Evolutionary conservation across 2,329 filamentous ascomycete species (phyloP).

Genomic region (Ceratocystis colombiana): DNA sequence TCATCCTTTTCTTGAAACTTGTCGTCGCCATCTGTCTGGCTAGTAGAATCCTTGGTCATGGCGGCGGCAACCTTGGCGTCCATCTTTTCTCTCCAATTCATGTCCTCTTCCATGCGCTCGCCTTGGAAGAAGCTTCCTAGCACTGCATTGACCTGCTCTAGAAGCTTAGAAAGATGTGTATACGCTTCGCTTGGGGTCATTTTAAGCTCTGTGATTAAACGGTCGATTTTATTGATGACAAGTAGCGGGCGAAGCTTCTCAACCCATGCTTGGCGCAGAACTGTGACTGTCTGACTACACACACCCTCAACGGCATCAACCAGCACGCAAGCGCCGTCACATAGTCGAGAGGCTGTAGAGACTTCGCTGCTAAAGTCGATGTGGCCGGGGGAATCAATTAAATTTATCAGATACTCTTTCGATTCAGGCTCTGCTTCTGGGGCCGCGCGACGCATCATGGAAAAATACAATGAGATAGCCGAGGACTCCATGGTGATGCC

Average conservation of each 20-base stretch:
- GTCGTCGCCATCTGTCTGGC: slow-evolving; percentile 44
- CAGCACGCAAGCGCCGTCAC: slow-evolving; percentile 86
- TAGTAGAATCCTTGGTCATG: slow-evolving; percentile 46
- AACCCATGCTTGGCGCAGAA: slow-evolving; percentile 86
- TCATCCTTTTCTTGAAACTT: slow-evolving; percentile 87
- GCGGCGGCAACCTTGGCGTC: slow-evolving; percentile 72
- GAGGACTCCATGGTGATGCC: slow-evolving; percentile 99
- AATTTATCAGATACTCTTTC: slow-evolving; percentile 89
- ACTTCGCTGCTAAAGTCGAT: slow-evolving; percentile 99
- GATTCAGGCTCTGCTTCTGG: slow-evolving; percentile 59
- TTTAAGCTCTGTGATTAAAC: slow-evolving; percentile 84
- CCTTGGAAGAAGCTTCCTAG: slow-evolving; percentile 96
- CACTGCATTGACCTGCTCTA: slow-evolving; percentile 95
- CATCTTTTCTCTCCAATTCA: slow-evolving; percentile 88
- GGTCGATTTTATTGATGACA: slow-evolving; percentile 97
- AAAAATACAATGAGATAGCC: slow-evolving; percentile 92
- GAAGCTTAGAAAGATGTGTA: slow-evolving; percentile 72
- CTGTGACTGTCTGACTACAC: slow-evolving; percentile 96
- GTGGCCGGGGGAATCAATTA: slow-evolving; percentile 95
- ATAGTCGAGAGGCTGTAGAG: slow-evolving; percentile 85
- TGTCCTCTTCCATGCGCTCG: slow-evolving; percentile 95
- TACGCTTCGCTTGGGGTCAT: slow-evolving; percentile 88
- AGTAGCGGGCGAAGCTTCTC: slow-evolving; percentile 91
- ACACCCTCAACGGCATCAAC: slow-evolving; percentile 97
- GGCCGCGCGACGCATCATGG: slow-evolving; percentile 65